Evolutionary conservation across 805 yeast species (phyloP), one percentile per base, ranked within the genome.

Genomic region (Yarrowia deformans): DNA sequence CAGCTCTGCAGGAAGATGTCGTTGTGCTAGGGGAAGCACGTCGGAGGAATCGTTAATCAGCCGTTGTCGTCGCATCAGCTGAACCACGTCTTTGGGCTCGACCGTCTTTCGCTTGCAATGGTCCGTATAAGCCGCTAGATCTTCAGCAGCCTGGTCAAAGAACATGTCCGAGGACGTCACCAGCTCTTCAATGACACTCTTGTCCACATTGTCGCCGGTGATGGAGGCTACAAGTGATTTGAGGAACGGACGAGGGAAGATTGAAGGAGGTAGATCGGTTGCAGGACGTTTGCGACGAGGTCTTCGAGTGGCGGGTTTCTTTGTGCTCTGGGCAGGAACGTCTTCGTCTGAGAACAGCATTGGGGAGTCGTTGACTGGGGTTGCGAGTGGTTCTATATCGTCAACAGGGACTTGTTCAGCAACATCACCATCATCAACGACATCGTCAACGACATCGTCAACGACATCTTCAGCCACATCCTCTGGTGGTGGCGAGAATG

Each of bases 21-120:
- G 71, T 39, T 77, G 79, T 0, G 77, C 77, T 12, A 79, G 46
- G 3, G 74, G 70, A 34, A 78, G 69, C 4, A 69, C 66, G 32
- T 75, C 69, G 0, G 73, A 63, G 8, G 73, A 70, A 34, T 73
- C 71, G 5, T 54, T 39, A n/a, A 74, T 70, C 8, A 76, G 42
- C 29, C 79, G 49, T 56, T 79, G 81, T 34, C 81, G 72, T 60
- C 75, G 74, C 72, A 79, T 40, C 34, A 81, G 68, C 14, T 76
- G 69, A 45, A 73, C 67, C 4, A 75, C 74, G 18, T 78, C 74
- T 12, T 72, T 70, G 10, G 76, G 70, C 16, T 77, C 76, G 7
- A 81, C 73, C 1, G 72, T 72, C 45, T 72, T 73, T n/a, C 75
- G 55, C 39, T 70, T 72, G 1, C 80, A 75, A 69, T 81, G 83